Conservation (phyloP, 768 basidiomycete species). For the Suillus cothurnatus region DNA sequence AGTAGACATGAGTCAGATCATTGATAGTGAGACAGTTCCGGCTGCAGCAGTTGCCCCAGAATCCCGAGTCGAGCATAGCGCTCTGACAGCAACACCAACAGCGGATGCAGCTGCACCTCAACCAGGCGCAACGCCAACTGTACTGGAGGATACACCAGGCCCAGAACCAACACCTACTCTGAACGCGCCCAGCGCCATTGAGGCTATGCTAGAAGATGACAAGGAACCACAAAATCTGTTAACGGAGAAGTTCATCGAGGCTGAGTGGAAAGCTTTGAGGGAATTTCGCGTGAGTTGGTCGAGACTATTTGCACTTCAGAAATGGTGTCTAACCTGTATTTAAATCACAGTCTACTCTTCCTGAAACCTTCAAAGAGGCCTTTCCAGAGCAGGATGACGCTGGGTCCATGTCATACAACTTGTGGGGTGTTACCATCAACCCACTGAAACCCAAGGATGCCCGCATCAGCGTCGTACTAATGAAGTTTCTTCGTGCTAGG, state of each 20-base stretch:
- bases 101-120: slow-evolving; percentile 9
- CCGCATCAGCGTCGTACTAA: slow-evolving; percentile 70
- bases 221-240: slow-evolving; percentile 69
- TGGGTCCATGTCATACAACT: slow-evolving; percentile 47
- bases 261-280: slow-evolving; percentile 73
- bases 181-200: not conserved
- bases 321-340: slow-evolving; percentile 12
- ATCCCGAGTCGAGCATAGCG: slow-evolving; percentile 4
- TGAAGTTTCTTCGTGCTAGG: slow-evolving; percentile 85
- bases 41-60: not conserved
- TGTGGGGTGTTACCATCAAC: slow-evolving; percentile 78
- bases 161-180: not conserved
- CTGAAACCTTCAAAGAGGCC: slow-evolving; percentile 57
- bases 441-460: slow-evolving; percentile 59
- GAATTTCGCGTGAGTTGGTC: slow-evolving; percentile 59
- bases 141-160: not conserved
- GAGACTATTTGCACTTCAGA: not conserved
- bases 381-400: slow-evolving; percentile 60
- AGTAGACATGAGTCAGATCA: slow-evolving; percentile 4
- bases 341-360: slow-evolving; percentile 37
- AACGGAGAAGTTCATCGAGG: slow-evolving; percentile 66
- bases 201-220: slow-evolving; percentile 14
- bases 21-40: slow-evolving; percentile 3
- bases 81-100: slow-evolving; percentile 1
- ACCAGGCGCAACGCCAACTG: slow-evolving; percentile 8